Conservation (phyloP, 352 stramenopile genomes). For the Achlya hypogyna region DNA sequence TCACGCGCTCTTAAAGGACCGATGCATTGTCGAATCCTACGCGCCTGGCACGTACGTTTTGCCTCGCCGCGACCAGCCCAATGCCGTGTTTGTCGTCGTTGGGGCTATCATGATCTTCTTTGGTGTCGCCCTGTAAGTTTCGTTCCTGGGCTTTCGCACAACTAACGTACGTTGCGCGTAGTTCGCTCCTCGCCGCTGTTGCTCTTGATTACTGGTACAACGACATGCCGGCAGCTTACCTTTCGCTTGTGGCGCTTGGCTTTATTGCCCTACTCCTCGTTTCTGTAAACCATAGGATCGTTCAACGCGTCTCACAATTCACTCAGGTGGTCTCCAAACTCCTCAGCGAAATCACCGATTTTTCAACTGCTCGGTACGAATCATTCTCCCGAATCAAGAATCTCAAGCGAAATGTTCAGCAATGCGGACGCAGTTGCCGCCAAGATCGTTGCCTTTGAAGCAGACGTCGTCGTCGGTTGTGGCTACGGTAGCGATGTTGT, state of each 20-base stretch:
- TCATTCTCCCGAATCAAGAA: not conserved
- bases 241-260: not conserved
- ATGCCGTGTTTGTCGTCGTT: not conserved
- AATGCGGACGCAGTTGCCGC: not conserved
- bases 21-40: not conserved
- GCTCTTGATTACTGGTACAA: slow-evolving; percentile 5
- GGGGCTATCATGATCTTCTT: slow-evolving; percentile 3
- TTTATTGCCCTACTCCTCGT: slow-evolving; percentile 2
- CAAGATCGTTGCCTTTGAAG: not conserved
- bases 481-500: slow-evolving; percentile 3
- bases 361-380: not conserved
- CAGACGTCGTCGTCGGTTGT: not conserved
- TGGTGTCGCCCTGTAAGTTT: not conserved
- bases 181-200: not conserved
- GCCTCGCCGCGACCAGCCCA: not conserved
- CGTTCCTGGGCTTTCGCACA: not conserved
- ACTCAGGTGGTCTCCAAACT: not conserved
- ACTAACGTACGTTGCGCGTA: not conserved
- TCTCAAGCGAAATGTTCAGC: not conserved
- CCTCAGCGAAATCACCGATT: slow-evolving; percentile 4
- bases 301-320: not conserved
- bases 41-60: not conserved
- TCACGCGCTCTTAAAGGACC: not conserved
- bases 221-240: slow-evolving; percentile 1
- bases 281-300: not conserved